phyloP scores from a whole-genome alignment of 192 early-diverging fungal species.

The Rhizophagus sp. region DNA sequence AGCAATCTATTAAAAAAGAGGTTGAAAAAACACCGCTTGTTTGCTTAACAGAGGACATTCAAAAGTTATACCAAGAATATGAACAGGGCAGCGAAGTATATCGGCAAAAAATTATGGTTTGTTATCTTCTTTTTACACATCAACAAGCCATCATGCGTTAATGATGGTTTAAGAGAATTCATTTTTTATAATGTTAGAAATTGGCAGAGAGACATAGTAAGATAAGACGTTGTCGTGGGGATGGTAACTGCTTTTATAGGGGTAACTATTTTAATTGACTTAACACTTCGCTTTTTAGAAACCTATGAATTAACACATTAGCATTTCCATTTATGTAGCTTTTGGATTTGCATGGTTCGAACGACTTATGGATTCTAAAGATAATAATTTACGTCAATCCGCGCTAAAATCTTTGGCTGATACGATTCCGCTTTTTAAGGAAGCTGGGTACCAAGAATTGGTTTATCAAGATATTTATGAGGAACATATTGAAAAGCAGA shows the following conservation, averaged over 20 bases:
- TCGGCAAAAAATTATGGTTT: conserved; percentile 52
- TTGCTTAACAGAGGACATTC: conserved; percentile 46
- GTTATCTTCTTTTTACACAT: conserved; percentile 15
- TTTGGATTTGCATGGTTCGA: conserved; percentile 69
- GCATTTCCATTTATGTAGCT: conserved; percentile 36
- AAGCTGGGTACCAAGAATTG: conserved; percentile 46
- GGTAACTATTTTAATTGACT: conserved; percentile 37
- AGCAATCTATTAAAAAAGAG: conserved; percentile 58
- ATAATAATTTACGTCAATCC: conserved; percentile 27
- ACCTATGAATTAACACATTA: background rate
- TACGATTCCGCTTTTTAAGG: conserved; percentile 44
- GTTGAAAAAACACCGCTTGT: conserved; percentile 59
- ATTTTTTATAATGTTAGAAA: conserved; percentile 39
- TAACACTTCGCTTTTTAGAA: background rate
- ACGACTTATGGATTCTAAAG: conserved; percentile 40
- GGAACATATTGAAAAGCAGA: conserved; percentile 43
- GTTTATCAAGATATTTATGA: conserved; percentile 61
- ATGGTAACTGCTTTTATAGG: conserved; percentile 68
- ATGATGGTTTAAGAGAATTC: background rate
- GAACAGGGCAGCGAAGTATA: conserved; percentile 51
- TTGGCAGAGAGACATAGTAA: conserved; percentile 43
- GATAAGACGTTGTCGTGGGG: conserved; percentile 59
- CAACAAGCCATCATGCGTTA: background rate
- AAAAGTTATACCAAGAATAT: conserved; percentile 52
- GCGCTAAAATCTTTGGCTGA: conserved; percentile 41